phyloP scores from a whole-genome alignment of 2,329 filamentous ascomycete genomes.

The Penicillium sp. region DNA sequence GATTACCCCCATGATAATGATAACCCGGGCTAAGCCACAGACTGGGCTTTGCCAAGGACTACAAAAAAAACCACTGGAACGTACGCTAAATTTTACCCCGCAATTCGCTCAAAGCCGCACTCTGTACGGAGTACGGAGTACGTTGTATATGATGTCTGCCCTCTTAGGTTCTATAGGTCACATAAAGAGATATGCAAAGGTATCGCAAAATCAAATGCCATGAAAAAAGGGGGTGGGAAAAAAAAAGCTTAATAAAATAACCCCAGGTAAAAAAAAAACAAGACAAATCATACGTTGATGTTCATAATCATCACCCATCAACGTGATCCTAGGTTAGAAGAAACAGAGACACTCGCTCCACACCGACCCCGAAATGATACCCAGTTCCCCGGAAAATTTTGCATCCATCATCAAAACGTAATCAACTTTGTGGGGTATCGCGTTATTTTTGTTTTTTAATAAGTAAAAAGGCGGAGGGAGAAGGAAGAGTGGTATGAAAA shows the following conservation, averaged over 20 bases:
- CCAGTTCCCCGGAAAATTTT: constrained; percentile 4
- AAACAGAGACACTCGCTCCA: neutral
- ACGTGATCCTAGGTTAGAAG: neutral
- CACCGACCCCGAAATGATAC: constrained; percentile 10
- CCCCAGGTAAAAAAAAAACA: neutral
- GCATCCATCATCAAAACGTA: constrained; percentile 21
- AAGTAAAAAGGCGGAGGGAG: neutral
- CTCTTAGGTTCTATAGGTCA: constrained; percentile 3
- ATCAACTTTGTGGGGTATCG: constrained; percentile 31
- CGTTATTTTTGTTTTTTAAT: constrained; percentile 21
- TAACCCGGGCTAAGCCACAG: neutral
- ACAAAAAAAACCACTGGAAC: neutral
- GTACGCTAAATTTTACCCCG: constrained; percentile 1
- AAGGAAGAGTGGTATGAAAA: neutral
- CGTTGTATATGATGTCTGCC: neutral
- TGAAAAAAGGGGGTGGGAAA: neutral
- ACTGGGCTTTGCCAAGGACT: neutral
- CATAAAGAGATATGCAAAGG: constrained; percentile 8
- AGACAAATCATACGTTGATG: neutral
- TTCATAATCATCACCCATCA: constrained; percentile 10
- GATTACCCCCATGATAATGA: neutral
- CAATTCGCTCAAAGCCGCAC: neutral
- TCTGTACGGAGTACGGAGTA: neutral
- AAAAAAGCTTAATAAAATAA: neutral
- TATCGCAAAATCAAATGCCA: constrained; percentile 7